phyloP scores from a whole-genome alignment of 305 asterid species.

The Solanum chacoense region DNA sequence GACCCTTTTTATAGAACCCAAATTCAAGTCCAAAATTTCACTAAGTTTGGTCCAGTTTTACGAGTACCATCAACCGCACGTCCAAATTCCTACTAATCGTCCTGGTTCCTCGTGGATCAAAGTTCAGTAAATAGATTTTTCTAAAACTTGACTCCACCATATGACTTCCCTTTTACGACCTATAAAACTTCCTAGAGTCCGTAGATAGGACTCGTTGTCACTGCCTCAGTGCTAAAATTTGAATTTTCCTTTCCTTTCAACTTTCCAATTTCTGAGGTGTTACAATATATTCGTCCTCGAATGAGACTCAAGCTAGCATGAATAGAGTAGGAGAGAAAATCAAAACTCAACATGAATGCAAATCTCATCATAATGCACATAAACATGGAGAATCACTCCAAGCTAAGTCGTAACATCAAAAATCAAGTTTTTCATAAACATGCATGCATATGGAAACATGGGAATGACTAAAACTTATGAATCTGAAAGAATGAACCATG shows the following conservation, averaged over 20 bases:
- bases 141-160: not conserved
- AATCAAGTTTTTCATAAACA: not conserved
- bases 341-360: not conserved
- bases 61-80: not conserved
- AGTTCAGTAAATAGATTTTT: not conserved
- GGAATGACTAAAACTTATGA: not conserved
- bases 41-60: not conserved
- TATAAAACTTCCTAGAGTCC: not conserved
- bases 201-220: not conserved
- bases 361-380: not conserved
- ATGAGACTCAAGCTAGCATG: not conserved
- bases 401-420: not conserved
- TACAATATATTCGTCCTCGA: not conserved
- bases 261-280: not conserved
- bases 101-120: not conserved
- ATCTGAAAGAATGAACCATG: not conserved
- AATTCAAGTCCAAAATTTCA: too few relatives aligned
- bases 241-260: not conserved
- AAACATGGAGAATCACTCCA: too few relatives aligned
- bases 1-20: not conserved
- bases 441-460: not conserved
- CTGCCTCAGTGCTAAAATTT: not conserved
- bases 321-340: not conserved
- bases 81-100: not conserved
- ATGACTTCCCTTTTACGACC: not conserved